phyloP scores from a whole-genome alignment of 2,329 filamentous ascomycete genomes.

The Alternaria panax region DNA sequence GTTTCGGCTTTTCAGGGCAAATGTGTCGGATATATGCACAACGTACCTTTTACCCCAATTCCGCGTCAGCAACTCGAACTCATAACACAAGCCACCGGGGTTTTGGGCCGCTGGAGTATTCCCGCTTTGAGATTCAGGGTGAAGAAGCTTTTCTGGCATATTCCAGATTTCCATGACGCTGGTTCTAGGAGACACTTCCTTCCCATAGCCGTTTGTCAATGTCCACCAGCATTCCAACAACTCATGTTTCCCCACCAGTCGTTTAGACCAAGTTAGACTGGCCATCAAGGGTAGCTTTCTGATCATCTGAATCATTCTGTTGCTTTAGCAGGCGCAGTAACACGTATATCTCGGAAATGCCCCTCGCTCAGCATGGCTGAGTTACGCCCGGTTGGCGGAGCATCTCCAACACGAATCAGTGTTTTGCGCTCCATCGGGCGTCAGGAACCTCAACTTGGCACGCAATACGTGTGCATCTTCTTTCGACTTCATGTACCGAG shows the following conservation, averaged over 20 bases:
- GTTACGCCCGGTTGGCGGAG: constrained; percentile 22
- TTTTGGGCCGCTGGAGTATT: constrained; percentile 10
- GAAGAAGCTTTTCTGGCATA: constrained; percentile 13
- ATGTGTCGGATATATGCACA: constrained; percentile 13
- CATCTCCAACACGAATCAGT: constrained; percentile 9
- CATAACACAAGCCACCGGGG: constrained; percentile 14
- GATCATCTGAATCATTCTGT: constrained; percentile 2
- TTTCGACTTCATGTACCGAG: background rate
- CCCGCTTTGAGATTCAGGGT: background rate
- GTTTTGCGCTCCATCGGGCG: background rate
- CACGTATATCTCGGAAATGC: constrained; percentile 10
- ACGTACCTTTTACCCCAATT: constrained; percentile 25
- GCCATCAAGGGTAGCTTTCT: background rate
- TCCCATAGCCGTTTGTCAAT: background rate
- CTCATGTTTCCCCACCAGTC: background rate
- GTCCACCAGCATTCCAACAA: background rate
- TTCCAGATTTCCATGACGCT: background rate
- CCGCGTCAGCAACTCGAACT: constrained; percentile 32
- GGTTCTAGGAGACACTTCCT: constrained; percentile 6
- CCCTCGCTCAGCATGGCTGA: constrained; percentile 13
- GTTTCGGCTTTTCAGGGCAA: constrained; percentile 8
- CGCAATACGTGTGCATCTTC: background rate
- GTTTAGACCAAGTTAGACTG: background rate
- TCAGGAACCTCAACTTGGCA: background rate
- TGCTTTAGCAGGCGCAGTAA: constrained; percentile 9